These are phyloP conservation scores for Microdochium trichocladiopsis DNA, from an alignment of 2,329 filamentous ascomycete species.

Conservation along the genomic window DNA sequence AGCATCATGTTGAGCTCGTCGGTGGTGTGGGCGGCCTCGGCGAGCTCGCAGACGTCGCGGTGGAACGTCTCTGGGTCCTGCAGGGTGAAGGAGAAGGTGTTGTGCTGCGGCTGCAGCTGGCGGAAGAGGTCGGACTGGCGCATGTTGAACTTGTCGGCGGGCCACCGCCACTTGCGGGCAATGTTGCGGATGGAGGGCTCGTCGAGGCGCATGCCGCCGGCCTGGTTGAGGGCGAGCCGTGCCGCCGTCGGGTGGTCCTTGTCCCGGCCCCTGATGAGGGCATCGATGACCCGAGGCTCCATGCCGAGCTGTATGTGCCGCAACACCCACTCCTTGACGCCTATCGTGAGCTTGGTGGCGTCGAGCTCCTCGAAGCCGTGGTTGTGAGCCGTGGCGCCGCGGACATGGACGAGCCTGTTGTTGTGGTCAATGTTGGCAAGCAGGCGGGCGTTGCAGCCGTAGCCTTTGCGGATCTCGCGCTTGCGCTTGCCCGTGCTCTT, in stretches of 20 bases:
- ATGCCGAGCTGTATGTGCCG: conserved; percentile 3
- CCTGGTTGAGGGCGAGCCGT: conserved; percentile 1
- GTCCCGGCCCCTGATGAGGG: conserved; percentile 1
- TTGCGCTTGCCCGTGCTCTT: conserved; percentile 4
- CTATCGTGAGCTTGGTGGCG: conserved; percentile 3
- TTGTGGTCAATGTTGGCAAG: conserved; percentile 1
- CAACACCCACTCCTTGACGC: conserved; percentile 2
- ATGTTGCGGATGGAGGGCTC: conserved; percentile 5
- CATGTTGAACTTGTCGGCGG: conserved; percentile 4
- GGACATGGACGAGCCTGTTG: not conserved
- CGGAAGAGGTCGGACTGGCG: conserved; percentile 3
- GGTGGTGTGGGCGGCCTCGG: not conserved
- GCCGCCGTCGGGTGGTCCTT: not conserved
- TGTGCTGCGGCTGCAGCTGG: conserved; percentile 2
- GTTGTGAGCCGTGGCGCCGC: conserved; percentile 2
- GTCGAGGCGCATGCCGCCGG: conserved; percentile 3
- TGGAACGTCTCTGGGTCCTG: conserved; percentile 2
- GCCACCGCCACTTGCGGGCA: conserved; percentile 3
- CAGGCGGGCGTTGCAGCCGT: conserved; percentile 2
- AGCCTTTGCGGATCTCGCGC: conserved; percentile 3
- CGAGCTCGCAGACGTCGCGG: conserved; percentile 4
- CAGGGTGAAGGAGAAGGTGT: conserved; percentile 3
- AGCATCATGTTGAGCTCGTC: conserved; percentile 3
- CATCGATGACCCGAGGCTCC: conserved; percentile 4
- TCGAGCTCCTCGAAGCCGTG: conserved; percentile 2